Base-by-base conservation (phyloP, 495 filamentous ascomycete genomes). In the Evernia prunastri region DNA sequence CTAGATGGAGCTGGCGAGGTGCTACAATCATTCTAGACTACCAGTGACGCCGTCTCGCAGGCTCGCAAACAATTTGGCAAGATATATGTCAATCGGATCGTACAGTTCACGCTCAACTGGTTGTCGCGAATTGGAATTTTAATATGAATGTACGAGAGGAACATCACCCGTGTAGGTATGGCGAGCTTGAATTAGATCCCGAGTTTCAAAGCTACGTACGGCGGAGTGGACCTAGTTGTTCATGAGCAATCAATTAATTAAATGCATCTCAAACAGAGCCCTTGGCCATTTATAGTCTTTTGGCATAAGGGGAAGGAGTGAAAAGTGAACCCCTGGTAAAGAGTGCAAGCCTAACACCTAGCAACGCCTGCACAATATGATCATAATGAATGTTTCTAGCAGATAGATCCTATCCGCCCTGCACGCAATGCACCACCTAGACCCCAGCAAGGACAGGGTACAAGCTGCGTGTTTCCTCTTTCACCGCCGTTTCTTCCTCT, bases 401-500 rank as follows among this genome's bases (percentile, higher is more conserved):
- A n/a, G 12, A 23, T 25, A 0, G 11, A 12, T 49, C 45, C 13
- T 25, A 27, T 27, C 10, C 10, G 10, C 13, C 11, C 12, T 49
- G 12, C 45, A 27, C 9, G 45, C 42, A 49, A 27, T 27, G n/a
- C 45, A 49, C 17, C 23, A 11, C 3, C 49, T 53, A 53, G 3
- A 53, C 27, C 27, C 27, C 49, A 27, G 49, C 18, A 27, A 67
- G 58, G 3, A 62, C 56, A 25, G 66, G 66, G 53, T 68, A 68
- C 18, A 68, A 40, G 54, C 59, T 65, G 40, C 39, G 53, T n/a
- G 63, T 51, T 9, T 58, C 66, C 25, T 58, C 49, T 45, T 68
- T 68, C 8, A 33, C 37, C 5, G 43, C 58, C 12, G n/a, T 17
- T 9, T 58, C 20, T 2, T 58, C 51, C 49, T 53, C 40, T 25